Evolutionary conservation across 2,329 filamentous ascomycete genomes (phyloP), one percentile per base, ranked within the genome.

Genomic region (Trichoderma koningii): DNA sequence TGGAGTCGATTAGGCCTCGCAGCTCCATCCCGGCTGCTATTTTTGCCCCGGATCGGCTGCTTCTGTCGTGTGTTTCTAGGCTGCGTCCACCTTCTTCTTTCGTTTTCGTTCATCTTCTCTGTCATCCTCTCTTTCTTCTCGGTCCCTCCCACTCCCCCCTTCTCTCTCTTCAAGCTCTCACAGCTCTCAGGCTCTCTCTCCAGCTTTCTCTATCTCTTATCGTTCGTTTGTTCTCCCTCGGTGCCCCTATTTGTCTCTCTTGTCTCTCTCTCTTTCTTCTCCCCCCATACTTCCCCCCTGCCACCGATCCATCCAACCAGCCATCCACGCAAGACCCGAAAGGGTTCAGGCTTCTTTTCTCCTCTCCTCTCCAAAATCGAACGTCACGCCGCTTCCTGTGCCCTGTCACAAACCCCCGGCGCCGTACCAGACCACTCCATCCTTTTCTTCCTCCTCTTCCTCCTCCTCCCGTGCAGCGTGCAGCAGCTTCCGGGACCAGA

Each of bases 341-440:
- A 38, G 34, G 34, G 34, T 38, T 38, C 34, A 23, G 14, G 45
- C 19, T 21, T 55, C 45, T 60, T 28, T 48, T 60, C 56, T 15
- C 44, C 42, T 56, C 38, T 53, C 41, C 26, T 21, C 38, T 23
- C 21, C 38, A 23, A 45, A 53, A 34, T 17, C 28, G 9, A 52
- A 65, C 63, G 63, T 65, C 63, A 65, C 63, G 55, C 53, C 55
- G 55, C 61, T 42, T n/a, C 21, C 38, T 30, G 50, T 23, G 41
- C 59, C 59, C 59, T 62, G 59, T 38, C 48, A 42, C 59, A n/a
- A 30, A 3, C 38, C 45, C 41, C 55, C 26, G 59, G 48, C 23
- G 30, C 47, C 34, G 30, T 51, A 51, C 45, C 56, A 41, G 53
- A 47, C 23, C 55, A 57, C 51, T 62, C 12, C 34, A 38, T 38